Evolutionary conservation across 116 monocot genomes (phyloP), one percentile per base, ranked within the genome.

Genomic region (Iris pallida): DNA sequence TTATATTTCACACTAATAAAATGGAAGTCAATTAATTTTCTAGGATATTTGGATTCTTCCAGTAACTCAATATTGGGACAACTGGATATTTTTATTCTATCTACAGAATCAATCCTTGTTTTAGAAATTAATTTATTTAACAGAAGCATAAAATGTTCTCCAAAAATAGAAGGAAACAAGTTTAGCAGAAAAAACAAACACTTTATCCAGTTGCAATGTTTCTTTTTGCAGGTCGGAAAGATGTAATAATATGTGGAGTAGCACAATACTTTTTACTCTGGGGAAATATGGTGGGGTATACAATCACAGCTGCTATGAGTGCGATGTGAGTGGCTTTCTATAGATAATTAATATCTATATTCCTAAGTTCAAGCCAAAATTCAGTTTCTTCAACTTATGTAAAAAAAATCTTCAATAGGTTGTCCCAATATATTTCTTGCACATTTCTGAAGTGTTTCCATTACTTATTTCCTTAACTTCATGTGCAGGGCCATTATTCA

Each of bases 401-500:
- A 30, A 30, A 30, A 30, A 30, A 30, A 30, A 30, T 30, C 30
- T 30, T 30, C 30, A 30, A 30, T 30, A 30, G 30, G 30, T 30
- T 30, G 30, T 30, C 30, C 30, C 30, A 30, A 30, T 30, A 30
- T 30, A 30, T 30, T 30, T 30, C 0, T 30, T 30, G 30, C 30
- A 30, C 30, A 30, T 30, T 30, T 1, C 30, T 30, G 30, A 30
- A 30, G 30, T 30, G 30, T 30, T 30, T 30, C 30, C 30, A 30
- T 30, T 30, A 30, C 30, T 30, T 30, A 30, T 59, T 75, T 3
- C 13, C 42, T 41, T 16, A 40, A n/a, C n/a, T n/a, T 30, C 9
- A 44, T 63, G 4, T 49, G 68, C 66, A 89, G 89, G 80, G 56
- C 72, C 0, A 71, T 80, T 2, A 55, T 58, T 64, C 63, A 69